These are phyloP conservation scores for Cucumis sativus DNA, from an alignment of 306 rosid species.

Conservation along the genomic window DNA sequence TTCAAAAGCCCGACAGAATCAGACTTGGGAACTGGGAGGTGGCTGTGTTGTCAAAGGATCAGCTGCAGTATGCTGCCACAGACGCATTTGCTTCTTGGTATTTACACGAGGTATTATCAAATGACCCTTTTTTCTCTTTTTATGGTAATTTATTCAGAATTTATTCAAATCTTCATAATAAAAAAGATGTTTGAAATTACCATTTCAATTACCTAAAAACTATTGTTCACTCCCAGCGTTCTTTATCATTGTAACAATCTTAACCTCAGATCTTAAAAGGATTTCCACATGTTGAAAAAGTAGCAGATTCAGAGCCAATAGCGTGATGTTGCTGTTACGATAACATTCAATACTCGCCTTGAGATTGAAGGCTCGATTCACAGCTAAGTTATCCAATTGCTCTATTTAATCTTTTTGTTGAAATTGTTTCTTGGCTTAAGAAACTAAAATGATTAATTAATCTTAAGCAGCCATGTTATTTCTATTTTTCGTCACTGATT, in stretches of 20 bases:
- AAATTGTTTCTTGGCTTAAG: background rate
- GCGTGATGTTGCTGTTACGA: background rate
- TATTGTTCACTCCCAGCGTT: too few species aligned
- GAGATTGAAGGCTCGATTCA: background rate
- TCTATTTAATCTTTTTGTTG: background rate
- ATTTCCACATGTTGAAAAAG: slow-evolving; percentile 2
- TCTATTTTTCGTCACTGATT: background rate
- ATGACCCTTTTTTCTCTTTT: background rate
- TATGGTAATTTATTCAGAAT: background rate
- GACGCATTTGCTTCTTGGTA: slow-evolving; percentile 85
- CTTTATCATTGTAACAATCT: background rate
- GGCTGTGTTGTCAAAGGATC: slow-evolving; percentile 40
- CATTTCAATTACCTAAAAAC: too few species aligned
- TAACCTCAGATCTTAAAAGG: background rate
- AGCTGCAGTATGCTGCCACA: slow-evolving; percentile 77
- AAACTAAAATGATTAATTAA: background rate
- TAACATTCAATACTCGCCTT: background rate
- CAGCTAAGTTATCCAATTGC: background rate
- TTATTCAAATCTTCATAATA: background rate
- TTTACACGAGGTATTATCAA: slow-evolving; percentile 53
- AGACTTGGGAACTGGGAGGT: slow-evolving; percentile 81
- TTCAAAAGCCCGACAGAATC: slow-evolving; percentile 46
- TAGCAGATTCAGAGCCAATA: background rate
- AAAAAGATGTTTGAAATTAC: background rate
- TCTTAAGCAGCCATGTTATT: background rate